phyloP scores from a whole-genome alignment of 2,329 filamentous ascomycete species.

The Tolypocladium inflatum region DNA sequence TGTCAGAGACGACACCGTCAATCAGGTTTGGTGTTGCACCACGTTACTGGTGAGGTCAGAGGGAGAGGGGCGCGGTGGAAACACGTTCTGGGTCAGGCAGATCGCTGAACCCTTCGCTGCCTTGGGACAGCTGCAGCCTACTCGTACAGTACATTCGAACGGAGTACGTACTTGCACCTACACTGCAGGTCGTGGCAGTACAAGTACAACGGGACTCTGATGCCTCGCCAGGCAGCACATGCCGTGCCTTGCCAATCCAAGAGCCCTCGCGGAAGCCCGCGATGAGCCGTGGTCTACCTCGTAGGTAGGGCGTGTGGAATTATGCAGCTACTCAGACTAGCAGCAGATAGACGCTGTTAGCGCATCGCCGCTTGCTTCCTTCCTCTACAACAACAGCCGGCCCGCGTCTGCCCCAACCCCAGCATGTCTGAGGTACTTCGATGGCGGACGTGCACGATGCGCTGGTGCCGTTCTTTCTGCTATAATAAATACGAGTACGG shows the following conservation, averaged over 20 bases:
- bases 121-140: not conserved
- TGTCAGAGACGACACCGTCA: not conserved
- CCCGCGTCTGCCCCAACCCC: not conserved
- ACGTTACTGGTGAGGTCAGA: not conserved
- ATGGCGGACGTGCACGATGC: not conserved
- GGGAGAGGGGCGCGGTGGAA: not conserved
- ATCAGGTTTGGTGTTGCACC: not conserved
- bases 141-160: too few relatives aligned
- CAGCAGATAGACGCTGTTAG: not conserved
- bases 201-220: too few relatives aligned
- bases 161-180: too few relatives aligned
- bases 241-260: too few relatives aligned
- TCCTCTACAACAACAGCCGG: not conserved
- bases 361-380: not conserved
- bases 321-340: slow-evolving; percentile 4
- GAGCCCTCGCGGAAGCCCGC: not conserved
- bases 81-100: too few relatives aligned
- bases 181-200: too few relatives aligned
- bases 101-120: not conserved
- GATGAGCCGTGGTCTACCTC: not conserved
- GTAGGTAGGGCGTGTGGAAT: slow-evolving; percentile 2
- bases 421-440: not conserved
- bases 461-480: not conserved
- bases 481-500: too few relatives aligned
- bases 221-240: too few relatives aligned